A percentile compares a stretch with the other conserved stretches of the same genome.
phyloP scores from a whole-genome alignment of 768 basidiomycete genomes.

The Lactifluus echinatus region DNA sequence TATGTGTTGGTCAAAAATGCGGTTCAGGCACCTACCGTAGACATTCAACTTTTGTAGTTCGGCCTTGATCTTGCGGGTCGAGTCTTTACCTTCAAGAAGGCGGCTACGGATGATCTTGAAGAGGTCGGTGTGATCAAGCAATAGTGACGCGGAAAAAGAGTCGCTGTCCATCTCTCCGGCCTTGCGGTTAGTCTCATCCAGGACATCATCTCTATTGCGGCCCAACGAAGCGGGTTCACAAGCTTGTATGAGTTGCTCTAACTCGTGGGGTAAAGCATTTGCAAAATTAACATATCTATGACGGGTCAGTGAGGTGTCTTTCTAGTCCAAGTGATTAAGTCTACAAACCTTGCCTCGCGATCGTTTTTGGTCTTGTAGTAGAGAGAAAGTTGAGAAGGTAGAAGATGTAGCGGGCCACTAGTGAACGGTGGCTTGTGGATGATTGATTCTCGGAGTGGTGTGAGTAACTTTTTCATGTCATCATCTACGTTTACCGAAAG shows the following conservation, averaged over 20 bases:
- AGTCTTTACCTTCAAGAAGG: conserved; percentile 22
- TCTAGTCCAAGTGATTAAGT: too few species aligned
- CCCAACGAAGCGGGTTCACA: conserved; percentile 39
- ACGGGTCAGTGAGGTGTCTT: too few species aligned
- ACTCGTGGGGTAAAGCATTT: conserved; percentile 2
- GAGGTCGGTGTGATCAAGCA: conserved; percentile 25
- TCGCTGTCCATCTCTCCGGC: conserved; percentile 32
- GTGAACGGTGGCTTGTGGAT: conserved; percentile 15
- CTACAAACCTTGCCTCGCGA: neutral
- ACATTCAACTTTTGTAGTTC: conserved; percentile 42
- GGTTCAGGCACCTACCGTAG: conserved; percentile 28
- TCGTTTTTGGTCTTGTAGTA: conserved; percentile 11
- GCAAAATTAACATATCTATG: conserved; percentile 9
- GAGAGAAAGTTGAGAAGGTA: conserved; percentile 12
- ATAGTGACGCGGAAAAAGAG: conserved; percentile 31
- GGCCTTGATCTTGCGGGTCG: conserved; percentile 21
- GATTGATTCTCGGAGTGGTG: neutral
- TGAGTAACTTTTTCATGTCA: neutral
- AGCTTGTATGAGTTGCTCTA: conserved; percentile 27
- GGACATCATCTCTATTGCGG: conserved; percentile 28
- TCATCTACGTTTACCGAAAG: too few species aligned
- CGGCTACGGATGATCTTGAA: conserved; percentile 23
- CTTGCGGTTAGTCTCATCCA: conserved; percentile 40
- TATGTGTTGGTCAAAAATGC: neutral
- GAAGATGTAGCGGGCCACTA: conserved; percentile 13